Conservation (phyloP, 192 early-diverging fungal genomes). For the Funneliformis geosporum region DNA sequence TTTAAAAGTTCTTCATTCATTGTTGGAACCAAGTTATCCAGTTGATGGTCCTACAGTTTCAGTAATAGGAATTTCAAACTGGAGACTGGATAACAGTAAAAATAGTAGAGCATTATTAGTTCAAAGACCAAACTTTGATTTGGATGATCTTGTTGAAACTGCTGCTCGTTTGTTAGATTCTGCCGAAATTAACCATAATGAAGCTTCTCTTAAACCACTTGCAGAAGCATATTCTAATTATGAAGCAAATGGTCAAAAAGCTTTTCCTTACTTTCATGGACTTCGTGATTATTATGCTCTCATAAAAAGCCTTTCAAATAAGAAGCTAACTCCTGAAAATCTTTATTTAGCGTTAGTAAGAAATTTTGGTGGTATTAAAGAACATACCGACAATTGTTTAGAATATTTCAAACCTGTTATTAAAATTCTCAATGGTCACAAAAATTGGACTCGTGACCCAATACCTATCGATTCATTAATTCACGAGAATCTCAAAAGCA, state of each 20-base stretch:
- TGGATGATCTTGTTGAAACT: conserved; percentile 25
- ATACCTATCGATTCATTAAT: conserved; percentile 29
- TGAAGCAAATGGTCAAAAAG: conserved; percentile 22
- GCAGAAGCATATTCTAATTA: conserved; percentile 26
- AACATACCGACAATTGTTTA: not conserved
- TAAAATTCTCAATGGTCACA: not conserved
- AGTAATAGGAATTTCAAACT: conserved; percentile 31
- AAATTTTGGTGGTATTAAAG: conserved; percentile 31
- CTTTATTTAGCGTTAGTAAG: conserved; percentile 20
- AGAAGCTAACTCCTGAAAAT: not conserved
- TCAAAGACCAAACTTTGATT: conserved; percentile 31
- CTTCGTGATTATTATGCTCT: conserved; percentile 31
- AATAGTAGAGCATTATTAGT: conserved; percentile 31
- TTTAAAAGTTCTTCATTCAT: conserved; percentile 23
- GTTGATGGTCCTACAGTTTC: conserved; percentile 19
- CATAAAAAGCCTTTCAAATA: conserved; percentile 12
- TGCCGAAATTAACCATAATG: not conserved
- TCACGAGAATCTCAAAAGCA: conserved; percentile 14
- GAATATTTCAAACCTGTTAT: conserved; percentile 13
- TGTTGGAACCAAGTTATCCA: conserved; percentile 27
- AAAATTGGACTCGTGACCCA: not conserved
- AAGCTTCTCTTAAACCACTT: not conserved
- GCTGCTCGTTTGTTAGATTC: not conserved
- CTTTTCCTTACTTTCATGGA: conserved; percentile 28
- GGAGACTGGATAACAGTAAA: conserved; percentile 34